Evolutionary conservation across 1,139 yeast species (phyloP), one percentile per base, ranked within the genome.

Genomic region (Trichomonascaceae sp.): DNA sequence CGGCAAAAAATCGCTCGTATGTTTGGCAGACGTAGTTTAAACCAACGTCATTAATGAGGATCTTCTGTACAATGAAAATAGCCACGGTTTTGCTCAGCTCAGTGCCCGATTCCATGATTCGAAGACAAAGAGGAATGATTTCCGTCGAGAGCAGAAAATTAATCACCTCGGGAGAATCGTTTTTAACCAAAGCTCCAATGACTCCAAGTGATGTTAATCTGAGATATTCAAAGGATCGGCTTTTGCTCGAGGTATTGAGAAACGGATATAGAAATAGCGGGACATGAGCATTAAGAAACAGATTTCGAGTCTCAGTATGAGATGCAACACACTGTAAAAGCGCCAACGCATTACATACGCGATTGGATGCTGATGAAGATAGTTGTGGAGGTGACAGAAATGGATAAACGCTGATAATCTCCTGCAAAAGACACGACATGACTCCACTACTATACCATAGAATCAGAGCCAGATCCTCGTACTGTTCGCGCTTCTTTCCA

Each of bases 361-460:
- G 77, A 68, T 91, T 93, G 2, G 96, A 85, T n/a, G 90, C 85
- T 10, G 89, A 81, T 12, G 95, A 89, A 3, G 93, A 84, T 57
- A 93, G 77, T 50, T 81, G 83, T 38, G 96, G 96, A 13, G 98
- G 97, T 48, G 87, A 85, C 58, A 93, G 75, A 66, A 85, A 78
- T 17, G 98, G 96, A 67, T 93, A 93, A 2, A 91, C 96, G 3
- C 89, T 79, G 49, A 90, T 84, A 54, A 93, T 90, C 67, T 93
- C 99, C 68, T 89, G 95, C 58, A 93, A 71, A 50, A 93, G 74
- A 15, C 91, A 87, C 1, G 98, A 85, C 95, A 93, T 90, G 17
- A 91, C 97, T 24, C 98, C 99, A 72, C 86, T 91, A 3, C 97
- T 87, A 63, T 93, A 86, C 99, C 99, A 93, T 57, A 93, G 75